Base-by-base conservation (phyloP, 495 filamentous ascomycete genomes). In the Talaromyces trachyspermus region DNA sequence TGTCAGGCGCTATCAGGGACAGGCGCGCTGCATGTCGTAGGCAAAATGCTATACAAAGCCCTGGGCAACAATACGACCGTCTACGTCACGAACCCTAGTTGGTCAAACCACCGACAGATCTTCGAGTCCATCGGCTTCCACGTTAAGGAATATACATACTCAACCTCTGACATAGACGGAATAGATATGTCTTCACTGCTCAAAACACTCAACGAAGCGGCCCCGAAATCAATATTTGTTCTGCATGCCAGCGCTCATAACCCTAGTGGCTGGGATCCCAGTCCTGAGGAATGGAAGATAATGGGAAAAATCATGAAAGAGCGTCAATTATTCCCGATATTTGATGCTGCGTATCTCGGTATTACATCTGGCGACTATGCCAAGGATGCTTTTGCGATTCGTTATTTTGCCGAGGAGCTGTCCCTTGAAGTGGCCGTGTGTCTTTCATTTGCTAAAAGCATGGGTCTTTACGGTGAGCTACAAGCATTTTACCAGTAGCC, bases 1-100 rank as follows among this genome's bases (percentile, higher is more conserved):
- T 65, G 60, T 9, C 85, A 88, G 62, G 86, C 85, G 52, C 82
- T 95, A 63, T 92, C 88, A 36, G 88, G 88, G 48, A 94, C 88
- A 15, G 88, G 88, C 36, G 84, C 88, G 19, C 75, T 91, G 9
- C 88, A 94, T 53, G 64, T 92, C 2, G 88, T 87, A 41, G 86
- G 81, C 43, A 72, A 85, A 46, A 85, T 92, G 68, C 76, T 92
- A 35, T 54, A 60, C 1, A 62, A 54, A 29, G 37, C 37, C 17
- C 37, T 40, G 0, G 37, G 37, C 6, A 40, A 18, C 17, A 18
- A 40, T 11, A 18, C 37, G 12, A 40, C 37, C 6, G 50, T 68
- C 22, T 63, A 62, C 41, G 58, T 66, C 15, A 59, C 65, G 4
- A 25, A 38, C 1, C 60, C 65, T 4, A 69, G 64, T 1, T 71